Evolutionary conservation across 1,284 basidiomycete genomes (phyloP), one percentile per base, ranked within the genome.

Genomic region (Boletus sp.): DNA sequence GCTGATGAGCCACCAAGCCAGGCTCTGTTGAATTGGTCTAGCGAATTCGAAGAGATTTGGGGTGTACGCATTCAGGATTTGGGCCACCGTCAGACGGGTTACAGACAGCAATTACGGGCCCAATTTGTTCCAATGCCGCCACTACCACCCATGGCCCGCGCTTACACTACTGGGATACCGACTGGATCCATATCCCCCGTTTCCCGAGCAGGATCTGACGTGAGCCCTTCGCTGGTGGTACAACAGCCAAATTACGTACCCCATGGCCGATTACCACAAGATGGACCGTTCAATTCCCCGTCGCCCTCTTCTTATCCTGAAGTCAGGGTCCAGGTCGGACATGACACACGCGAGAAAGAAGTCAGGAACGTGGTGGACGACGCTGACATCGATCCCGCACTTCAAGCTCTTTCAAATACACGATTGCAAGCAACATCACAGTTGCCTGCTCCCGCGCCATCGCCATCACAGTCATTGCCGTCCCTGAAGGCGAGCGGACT

Each of bases 401-500:
- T 69, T 22, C 65, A 68, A 33, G 50, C 10, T 33, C 34, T 43
- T 34, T 44, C 65, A 16, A 53, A 54, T 43, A 25, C 53, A 17
- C 63, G 65, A 32, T 22, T 40, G 26, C 59, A 54, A 29, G 34
- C 35, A 38, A 41, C 47, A 8, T 40, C 56, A 17, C 52, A 57
- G 30, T 36, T 52, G 44, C 27, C 50, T 36, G 46, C 34, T 33
- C 13, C 42, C 1, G 42, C 27, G 13, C 37, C 50, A 17, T 51
- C 39, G 22, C 22, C 43, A 1, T 39, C 58, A 36, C 30, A 22
- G 53, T 80, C 79, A 10, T 65, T 88, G 46, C 84, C 85, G 16
- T 86, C 84, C 27, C 68, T 88, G 42, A 86, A 86, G 67, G 77
- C 81, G 17, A 85, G 81, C 53, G 84, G 84, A 8, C 69, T 88